Evolutionary conservation across 257 asterid genomes (phyloP).

Genomic region (Plectranthus barbatus): DNA sequence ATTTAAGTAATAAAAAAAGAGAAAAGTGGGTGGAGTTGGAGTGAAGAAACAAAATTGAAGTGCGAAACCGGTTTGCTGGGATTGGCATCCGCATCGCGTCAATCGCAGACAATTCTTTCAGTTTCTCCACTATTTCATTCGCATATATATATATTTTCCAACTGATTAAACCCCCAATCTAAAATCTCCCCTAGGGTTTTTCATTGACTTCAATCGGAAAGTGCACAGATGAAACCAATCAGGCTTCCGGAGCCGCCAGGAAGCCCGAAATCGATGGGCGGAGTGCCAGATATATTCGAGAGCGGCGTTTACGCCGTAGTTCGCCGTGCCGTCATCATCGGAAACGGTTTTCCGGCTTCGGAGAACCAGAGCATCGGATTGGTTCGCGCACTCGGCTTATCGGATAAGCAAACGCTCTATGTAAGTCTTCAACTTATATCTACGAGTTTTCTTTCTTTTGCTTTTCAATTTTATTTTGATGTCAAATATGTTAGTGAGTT

Average conservation of each 20-base stretch:
- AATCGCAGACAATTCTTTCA: background rate
- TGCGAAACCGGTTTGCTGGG: constrained; percentile 1
- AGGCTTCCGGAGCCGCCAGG: constrained; percentile 90
- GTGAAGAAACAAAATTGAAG: background rate
- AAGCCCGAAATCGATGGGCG: constrained; percentile 59
- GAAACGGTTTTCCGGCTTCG: constrained; percentile 85
- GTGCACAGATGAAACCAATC: constrained; percentile 69
- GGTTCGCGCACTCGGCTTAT: constrained; percentile 85
- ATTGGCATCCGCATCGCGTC: constrained; percentile 9
- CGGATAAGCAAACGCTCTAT: constrained; percentile 59
- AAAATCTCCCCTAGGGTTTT: constrained; percentile 26
- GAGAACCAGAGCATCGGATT: constrained; percentile 92
- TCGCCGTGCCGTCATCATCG: constrained; percentile 84
- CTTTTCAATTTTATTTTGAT: background rate
- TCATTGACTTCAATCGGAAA: background rate
- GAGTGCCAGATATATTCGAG: constrained; percentile 79
- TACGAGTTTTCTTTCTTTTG: background rate
- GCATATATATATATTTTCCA: background rate
- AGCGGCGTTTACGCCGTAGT: constrained; percentile 68
- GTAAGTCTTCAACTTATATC: constrained; percentile 26
- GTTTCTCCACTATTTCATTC: background rate
- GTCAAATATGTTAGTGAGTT: background rate
- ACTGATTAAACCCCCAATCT: background rate
- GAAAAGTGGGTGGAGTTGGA: background rate
- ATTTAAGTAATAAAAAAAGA: no score